Percentiles rank a stretch among this genome's conserved stretches.
These are phyloP conservation scores for Cicer bijugum DNA, from an alignment of 306 rosid species.

Conservation along the genomic window DNA sequence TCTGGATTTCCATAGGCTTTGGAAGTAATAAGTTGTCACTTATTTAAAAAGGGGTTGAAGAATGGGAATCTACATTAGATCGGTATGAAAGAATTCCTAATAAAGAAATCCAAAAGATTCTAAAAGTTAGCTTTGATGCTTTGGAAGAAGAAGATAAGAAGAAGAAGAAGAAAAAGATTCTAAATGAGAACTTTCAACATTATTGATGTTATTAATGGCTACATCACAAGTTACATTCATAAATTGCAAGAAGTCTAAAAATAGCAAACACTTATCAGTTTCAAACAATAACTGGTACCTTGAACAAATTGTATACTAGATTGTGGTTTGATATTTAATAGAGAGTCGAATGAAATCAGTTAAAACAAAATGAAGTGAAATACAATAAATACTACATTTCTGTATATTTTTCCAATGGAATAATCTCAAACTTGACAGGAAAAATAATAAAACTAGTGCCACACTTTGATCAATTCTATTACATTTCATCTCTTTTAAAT, in stretches of 20 bases:
- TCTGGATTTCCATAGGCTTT: too few species aligned
- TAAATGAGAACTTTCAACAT: too few species aligned
- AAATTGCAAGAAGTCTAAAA: slow-evolving; percentile 22
- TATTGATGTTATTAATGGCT: too few species aligned
- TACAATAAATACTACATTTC: not conserved
- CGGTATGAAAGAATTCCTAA: too few species aligned
- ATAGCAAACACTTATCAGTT: not conserved
- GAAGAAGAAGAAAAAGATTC: too few species aligned
- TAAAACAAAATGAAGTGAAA: not conserved
- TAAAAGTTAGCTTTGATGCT: too few species aligned
- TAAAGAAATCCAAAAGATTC: too few species aligned
- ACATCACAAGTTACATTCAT: slow-evolving; percentile 13
- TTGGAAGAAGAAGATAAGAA: too few species aligned
- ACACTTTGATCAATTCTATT: not conserved
- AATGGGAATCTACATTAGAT: too few species aligned
- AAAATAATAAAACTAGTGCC: not conserved
- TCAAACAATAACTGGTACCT: slow-evolving; percentile 3
- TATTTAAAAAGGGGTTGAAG: too few species aligned
- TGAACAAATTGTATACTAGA: slow-evolving; percentile 1
- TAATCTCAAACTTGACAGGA: not conserved
- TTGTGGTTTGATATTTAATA: not conserved
- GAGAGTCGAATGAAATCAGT: not conserved
- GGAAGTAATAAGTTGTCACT: too few species aligned
- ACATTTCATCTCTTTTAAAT: not conserved
- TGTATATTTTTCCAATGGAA: not conserved